Conservation (phyloP, 2,329 filamentous ascomycete genomes). For the Pseudofabraea citricarpa region DNA sequence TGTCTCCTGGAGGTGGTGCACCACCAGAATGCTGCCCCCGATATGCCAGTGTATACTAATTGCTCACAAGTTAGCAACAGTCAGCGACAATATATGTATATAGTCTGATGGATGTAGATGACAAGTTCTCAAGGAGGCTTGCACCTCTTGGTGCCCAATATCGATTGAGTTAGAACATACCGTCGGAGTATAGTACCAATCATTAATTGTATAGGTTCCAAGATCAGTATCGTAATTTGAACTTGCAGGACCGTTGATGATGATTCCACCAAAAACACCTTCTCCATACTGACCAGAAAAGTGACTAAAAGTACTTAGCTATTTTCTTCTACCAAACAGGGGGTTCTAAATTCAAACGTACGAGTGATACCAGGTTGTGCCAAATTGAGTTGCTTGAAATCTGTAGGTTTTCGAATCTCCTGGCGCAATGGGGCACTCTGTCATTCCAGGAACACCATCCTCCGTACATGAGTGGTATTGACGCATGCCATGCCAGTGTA, state of each 20-base stretch:
- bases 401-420: conserved; percentile 35
- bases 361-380: conserved; percentile 44
- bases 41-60: too few relatives aligned
- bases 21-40: too few relatives aligned
- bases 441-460: conserved; percentile 36
- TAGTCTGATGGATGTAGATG: too few relatives aligned
- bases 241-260: conserved; percentile 24
- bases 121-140: too few relatives aligned
- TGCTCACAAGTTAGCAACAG: too few relatives aligned
- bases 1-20: conserved; percentile 30
- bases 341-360: too few relatives aligned
- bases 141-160: too few relatives aligned
- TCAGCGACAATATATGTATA: too few relatives aligned
- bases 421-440: conserved; percentile 36
- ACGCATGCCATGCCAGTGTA: conserved; percentile 44
- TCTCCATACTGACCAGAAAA: conserved; percentile 39
- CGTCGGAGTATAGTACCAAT: conserved; percentile 15
- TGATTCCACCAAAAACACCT: conserved; percentile 45
- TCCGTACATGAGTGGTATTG: conserved; percentile 33
- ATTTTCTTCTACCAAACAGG: too few relatives aligned
- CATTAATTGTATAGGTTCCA: conserved; percentile 8
- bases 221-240: conserved; percentile 13
- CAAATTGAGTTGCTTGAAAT: conserved; percentile 11
- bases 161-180: too few relatives aligned
- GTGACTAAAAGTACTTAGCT: too few relatives aligned